These are phyloP conservation scores for Saccharomycopsis javanensis DNA, from an alignment of 805 yeast genomes.

Conservation along the genomic window DNA sequence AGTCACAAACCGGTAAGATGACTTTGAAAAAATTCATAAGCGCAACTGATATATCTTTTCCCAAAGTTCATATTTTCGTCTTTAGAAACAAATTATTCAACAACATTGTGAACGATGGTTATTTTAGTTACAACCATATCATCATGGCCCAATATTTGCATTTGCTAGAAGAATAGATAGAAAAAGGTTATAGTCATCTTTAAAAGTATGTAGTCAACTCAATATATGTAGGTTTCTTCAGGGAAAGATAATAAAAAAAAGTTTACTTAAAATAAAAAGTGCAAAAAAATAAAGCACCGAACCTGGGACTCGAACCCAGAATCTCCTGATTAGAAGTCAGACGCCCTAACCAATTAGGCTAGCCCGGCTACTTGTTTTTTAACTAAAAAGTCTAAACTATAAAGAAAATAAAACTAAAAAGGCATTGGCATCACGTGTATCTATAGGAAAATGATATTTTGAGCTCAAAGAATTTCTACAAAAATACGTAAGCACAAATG, in stretches of 20 bases:
- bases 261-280: too few species aligned
- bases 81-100: slow-evolving; percentile 15
- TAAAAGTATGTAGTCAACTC: too few species aligned
- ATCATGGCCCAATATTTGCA: not conserved
- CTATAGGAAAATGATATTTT: too few species aligned
- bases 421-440: too few species aligned
- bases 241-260: not conserved
- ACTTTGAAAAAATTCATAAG: slow-evolving; percentile 12
- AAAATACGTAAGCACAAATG: too few species aligned
- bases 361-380: not conserved
- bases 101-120: slow-evolving; percentile 4
- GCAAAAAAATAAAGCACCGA: slow-evolving; percentile 11
- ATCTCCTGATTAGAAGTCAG: slow-evolving; percentile 14
- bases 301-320: slow-evolving; percentile 15
- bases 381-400: too few species aligned
- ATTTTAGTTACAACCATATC: not conserved
- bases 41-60: slow-evolving; percentile 3
- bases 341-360: slow-evolving; percentile 15
- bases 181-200: too few species aligned
- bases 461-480: too few species aligned
- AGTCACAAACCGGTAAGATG: not conserved
- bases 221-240: too few species aligned
- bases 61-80: slow-evolving; percentile 4
- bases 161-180: not conserved
- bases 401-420: too few species aligned